A percentile compares a stretch with the other conserved stretches of the same genome.
These are phyloP conservation scores for Hermanozyma aechmeae DNA, from an alignment of 805 yeast species.

Conservation along the genomic window DNA sequence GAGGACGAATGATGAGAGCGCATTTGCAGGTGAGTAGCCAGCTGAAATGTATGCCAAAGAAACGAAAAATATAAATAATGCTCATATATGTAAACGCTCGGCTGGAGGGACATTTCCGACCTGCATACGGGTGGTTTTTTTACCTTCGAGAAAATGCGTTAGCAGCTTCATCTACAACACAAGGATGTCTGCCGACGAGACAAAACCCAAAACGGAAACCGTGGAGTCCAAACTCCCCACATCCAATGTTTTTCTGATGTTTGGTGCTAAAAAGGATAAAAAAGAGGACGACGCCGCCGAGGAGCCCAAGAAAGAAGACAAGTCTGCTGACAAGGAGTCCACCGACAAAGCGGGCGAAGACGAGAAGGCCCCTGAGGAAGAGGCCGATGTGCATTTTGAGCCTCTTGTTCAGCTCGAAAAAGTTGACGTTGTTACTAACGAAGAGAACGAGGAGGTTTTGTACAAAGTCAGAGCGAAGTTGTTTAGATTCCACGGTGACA, in stretches of 20 bases:
- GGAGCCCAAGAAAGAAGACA: conserved; percentile 21
- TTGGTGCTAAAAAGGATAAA: conserved; percentile 81
- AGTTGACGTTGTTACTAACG: conserved; percentile 94
- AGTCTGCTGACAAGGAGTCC: conserved; percentile 20
- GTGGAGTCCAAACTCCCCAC: conserved; percentile 56
- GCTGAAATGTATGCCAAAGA: too few relatives aligned
- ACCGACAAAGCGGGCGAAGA: conserved; percentile 44
- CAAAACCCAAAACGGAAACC: conserved; percentile 18
- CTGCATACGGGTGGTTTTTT: too few relatives aligned
- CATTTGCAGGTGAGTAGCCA: too few relatives aligned
- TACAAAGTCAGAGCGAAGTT: conserved; percentile 90
- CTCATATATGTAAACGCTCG: too few relatives aligned
- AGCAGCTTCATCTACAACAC: too few relatives aligned
- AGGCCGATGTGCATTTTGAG: conserved; percentile 87
- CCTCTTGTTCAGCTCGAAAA: conserved; percentile 92
- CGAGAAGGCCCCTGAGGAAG: conserved; percentile 50
- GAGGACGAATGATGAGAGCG: conserved; percentile 52
- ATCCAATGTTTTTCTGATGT: conserved; percentile 85
- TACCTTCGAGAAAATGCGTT: too few relatives aligned
- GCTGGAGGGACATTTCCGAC: too few relatives aligned
- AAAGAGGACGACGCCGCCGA: conserved; percentile 34
- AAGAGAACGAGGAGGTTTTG: conserved; percentile 77
- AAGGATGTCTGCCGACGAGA: conserved; percentile 23
- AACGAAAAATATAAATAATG: too few relatives aligned
- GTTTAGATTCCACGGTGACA: conserved; percentile 77